Evolutionary conservation across 305 asterid species (phyloP), one percentile per base, ranked within the genome.

Genomic region (Fraxinus baroniana): DNA sequence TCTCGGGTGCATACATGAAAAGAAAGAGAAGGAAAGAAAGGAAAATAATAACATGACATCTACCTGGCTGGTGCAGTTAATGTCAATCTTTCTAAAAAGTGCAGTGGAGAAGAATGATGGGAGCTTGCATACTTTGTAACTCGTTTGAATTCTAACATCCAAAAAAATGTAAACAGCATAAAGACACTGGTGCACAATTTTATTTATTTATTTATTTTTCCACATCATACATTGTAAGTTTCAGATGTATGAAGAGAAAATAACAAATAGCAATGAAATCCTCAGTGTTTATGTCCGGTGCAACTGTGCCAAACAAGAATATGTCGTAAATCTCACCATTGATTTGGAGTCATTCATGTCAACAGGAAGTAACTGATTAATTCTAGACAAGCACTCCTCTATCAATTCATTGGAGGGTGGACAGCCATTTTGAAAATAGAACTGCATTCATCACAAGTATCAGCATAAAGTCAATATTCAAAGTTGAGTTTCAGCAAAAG

Each of bases 111-210:
- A 93, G 94, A 96, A 96, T 55, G 98, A 93, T 0, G 99, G 99
- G 60, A 96, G 95, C 97, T 94, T 93, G 91, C 98, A 96, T 26
- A 94, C 89, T 93, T 93, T 1, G 98, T 94, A 83, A 96, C 92
- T 41, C 90, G 93, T 87, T 94, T 96, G 76, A 94, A 91, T 87
- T 94, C 99, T 94, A 92, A 84, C 82, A 60, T 83, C 83, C 81
- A 82, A 33, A 52, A 81, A 81, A 80, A 74, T 20, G 79, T 77
- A 72, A 81, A 60, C 70, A 70, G 35, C 72, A 64, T 24, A 10
- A 64, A 24, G 33, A 46, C 46, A 62, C 12, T 64, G 74, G 39
- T 24, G 33, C 46, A 17, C 64, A 41, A 70, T 70, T 64, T 32
- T 35, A 28, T 28, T 28, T 28, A 28, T 28, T 28, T 28, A 28